phyloP scores from a whole-genome alignment of 163 green algal species.

The Coccomyxa subellipsoidea region DNA sequence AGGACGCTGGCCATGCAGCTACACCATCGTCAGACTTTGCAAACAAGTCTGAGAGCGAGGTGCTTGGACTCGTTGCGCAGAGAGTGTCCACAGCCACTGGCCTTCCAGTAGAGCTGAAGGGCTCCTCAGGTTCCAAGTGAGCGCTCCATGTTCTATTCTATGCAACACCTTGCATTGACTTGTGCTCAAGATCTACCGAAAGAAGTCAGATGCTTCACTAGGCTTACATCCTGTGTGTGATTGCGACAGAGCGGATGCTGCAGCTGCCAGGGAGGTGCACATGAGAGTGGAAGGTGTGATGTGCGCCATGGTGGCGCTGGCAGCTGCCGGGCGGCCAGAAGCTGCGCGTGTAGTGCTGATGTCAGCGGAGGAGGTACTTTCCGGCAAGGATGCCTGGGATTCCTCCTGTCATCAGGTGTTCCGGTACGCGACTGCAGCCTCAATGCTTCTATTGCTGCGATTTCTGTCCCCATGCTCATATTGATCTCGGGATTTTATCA shows the following conservation, averaged over 20 bases:
- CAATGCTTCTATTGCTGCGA: too few species aligned
- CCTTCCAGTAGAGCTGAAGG: background rate
- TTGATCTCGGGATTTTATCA: too few species aligned
- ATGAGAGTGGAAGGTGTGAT: slow-evolving; percentile 23
- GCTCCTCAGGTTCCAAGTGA: background rate
- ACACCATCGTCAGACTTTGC: background rate
- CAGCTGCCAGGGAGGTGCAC: slow-evolving; percentile 20
- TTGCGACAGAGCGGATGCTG: background rate
- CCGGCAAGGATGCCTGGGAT: slow-evolving; percentile 19
- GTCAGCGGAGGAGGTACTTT: slow-evolving; percentile 1
- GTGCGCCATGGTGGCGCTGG: slow-evolving; percentile 25
- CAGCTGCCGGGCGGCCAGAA: slow-evolving; percentile 14
- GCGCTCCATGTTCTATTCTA: background rate
- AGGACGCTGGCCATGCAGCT: background rate
- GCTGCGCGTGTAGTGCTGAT: slow-evolving; percentile 27
- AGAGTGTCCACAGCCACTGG: background rate
- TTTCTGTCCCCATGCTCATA: too few species aligned
- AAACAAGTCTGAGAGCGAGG: background rate
- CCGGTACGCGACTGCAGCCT: background rate
- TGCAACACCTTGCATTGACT: too few species aligned
- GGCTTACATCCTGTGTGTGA: background rate
- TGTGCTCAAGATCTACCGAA: too few species aligned
- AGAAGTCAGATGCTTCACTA: too few species aligned
- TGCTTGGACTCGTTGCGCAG: background rate
- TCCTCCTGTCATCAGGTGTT: slow-evolving; percentile 23